Evolutionary conservation across 2,329 filamentous ascomycete species (phyloP).

Genomic region (Colletotrichum kahawae): DNA sequence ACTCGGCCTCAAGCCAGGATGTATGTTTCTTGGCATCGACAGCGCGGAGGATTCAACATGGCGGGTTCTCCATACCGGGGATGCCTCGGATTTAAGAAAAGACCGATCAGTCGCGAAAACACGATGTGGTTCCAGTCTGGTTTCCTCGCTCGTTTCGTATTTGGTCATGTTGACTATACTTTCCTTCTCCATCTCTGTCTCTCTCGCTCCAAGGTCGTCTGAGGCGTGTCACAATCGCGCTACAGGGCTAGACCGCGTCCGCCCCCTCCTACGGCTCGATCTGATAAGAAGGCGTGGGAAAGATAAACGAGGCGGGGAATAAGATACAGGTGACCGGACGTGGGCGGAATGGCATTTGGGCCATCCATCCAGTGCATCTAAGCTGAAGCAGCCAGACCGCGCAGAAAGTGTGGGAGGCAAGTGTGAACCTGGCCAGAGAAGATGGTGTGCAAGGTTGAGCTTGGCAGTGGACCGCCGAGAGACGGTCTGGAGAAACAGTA

Average conservation of each 20-base stretch:
- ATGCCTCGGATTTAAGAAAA: not conserved
- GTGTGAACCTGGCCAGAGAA: not conserved
- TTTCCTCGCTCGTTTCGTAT: constrained; percentile 10
- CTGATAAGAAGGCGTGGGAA: not conserved
- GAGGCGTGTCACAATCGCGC: not conserved
- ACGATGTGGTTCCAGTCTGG: not conserved
- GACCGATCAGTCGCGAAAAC: not conserved
- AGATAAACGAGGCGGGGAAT: not conserved
- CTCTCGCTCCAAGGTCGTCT: not conserved
- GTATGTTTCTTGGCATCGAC: not conserved
- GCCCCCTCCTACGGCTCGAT: not conserved
- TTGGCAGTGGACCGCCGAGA: not conserved
- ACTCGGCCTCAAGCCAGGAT: not conserved
- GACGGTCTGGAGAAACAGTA: not conserved
- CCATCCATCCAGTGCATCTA: not conserved
- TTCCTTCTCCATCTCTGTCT: not conserved
- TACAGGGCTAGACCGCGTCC: not conserved
- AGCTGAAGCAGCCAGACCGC: not conserved
- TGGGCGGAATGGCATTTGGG: not conserved
- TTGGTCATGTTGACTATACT: not conserved
- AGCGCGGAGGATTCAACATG: not conserved
- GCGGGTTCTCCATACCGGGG: not conserved
- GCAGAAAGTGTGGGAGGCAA: not conserved
- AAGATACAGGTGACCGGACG: not conserved
- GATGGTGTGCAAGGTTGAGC: constrained; percentile 19